phyloP scores from a whole-genome alignment of 371 early-diverging fungal species.

The Syncephalis plumigaleata region DNA sequence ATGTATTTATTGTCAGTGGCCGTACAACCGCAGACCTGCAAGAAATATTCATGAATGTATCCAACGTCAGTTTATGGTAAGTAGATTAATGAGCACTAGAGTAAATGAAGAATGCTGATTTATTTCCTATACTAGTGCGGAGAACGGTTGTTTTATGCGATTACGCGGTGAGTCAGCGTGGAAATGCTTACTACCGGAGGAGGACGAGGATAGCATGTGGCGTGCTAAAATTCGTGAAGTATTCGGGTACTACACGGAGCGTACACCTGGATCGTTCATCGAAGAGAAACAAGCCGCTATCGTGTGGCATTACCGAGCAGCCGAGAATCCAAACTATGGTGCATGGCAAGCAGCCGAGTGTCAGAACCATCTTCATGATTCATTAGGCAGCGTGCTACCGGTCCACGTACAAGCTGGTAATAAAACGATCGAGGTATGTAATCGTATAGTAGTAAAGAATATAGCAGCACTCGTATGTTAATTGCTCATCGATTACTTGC shows the following conservation, averaged over 20 bases:
- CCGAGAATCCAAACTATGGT: conserved; percentile 28
- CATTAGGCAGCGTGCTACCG: conserved; percentile 65
- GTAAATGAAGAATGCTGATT: background rate
- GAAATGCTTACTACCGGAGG: conserved; percentile 6
- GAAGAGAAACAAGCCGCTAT: conserved; percentile 57
- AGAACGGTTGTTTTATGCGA: conserved; percentile 72
- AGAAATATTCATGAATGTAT: conserved; percentile 51
- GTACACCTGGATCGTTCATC: conserved; percentile 71
- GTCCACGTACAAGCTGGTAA: conserved; percentile 82
- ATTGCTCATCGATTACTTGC: too few relatives aligned
- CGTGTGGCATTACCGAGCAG: conserved; percentile 24
- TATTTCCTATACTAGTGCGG: conserved; percentile 31
- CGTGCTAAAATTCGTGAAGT: conserved; percentile 19
- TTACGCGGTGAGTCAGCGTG: background rate
- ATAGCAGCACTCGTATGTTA: too few relatives aligned
- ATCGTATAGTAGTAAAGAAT: conserved; percentile 14
- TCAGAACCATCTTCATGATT: conserved; percentile 73
- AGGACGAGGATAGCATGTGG: background rate
- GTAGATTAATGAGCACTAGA: background rate
- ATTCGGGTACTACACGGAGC: conserved; percentile 77
- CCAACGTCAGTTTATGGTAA: conserved; percentile 57
- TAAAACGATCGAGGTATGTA: conserved; percentile 72
- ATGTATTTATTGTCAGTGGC: conserved; percentile 71
- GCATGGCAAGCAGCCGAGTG: conserved; percentile 83
- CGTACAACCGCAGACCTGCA: conserved; percentile 57